Evolutionary conservation across 169 alveolate genomes (phyloP), one percentile per base, ranked within the genome.

Genomic region (Perkinsus chesapeaki): DNA sequence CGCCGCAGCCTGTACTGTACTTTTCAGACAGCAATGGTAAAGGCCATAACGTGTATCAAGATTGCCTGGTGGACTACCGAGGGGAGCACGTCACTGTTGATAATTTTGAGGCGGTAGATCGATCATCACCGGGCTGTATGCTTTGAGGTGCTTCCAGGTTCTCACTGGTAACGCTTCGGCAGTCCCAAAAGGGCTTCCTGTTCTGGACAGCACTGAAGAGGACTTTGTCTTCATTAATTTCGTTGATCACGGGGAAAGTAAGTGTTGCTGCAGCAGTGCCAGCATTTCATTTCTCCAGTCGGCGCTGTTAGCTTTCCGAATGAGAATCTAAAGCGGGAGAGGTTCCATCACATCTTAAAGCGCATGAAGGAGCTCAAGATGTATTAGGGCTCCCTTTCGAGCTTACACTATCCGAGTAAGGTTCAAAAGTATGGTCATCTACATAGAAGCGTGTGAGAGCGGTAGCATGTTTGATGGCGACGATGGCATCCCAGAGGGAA

Each of bases 361-460:
- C 39, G 47, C 0, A 97, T 97, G 98, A 48, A 94, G 90, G 93
- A 93, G 23, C 94, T 95, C 34, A 93, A 94, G 39, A 95, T 94
- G 96, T 97, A 96, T 27, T 60, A 23, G 0, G 82, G 82, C 31
- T 60, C 3, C 37, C 31, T 5, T 60, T 60, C 3, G 31, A 0
- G 12, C 82, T n/a, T n/a, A n/a, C n/a, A n/a, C n/a, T n/a, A n/a
- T n/a, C n/a, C n/a, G n/a, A n/a, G n/a, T n/a, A n/a, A 60, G 82
- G 82, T 60, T 60, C 92, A 95, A 94, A 9, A 91, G 95, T 92
- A 48, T 97, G 91, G 97, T 95, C 3, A 91, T 95, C 91, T 97
- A 96, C 93, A 91, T 97, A 36, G 98, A 97, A 95, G 96, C 98
- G 31, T 96, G 98, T 92, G 96, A 96, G 73, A 94, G 97, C 39